These are phyloP conservation scores for Monosporascus sp. DNA, from an alignment of 2,329 filamentous ascomycete genomes.

Conservation along the genomic window DNA sequence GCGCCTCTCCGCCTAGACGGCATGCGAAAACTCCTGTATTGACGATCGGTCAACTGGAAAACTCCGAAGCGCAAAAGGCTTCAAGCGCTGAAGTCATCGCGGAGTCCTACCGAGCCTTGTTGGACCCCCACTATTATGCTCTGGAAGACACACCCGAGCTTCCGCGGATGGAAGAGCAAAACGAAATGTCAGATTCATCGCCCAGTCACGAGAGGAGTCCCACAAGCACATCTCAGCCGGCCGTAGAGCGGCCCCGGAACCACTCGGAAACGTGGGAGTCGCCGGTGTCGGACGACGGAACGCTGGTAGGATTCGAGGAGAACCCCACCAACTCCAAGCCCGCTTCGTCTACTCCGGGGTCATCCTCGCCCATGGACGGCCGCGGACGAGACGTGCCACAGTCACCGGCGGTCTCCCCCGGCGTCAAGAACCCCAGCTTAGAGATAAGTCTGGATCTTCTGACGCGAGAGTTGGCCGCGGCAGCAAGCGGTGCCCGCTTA, in stretches of 20 bases:
- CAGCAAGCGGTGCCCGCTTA: slow-evolving; percentile 21
- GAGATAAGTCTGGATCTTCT: slow-evolving; percentile 48
- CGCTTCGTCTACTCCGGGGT: slow-evolving; percentile 32
- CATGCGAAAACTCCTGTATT: slow-evolving; percentile 48
- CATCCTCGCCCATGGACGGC: slow-evolving; percentile 23
- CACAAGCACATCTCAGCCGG: not conserved
- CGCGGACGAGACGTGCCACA: not conserved
- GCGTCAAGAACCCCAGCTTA: slow-evolving; percentile 34
- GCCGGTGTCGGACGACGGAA: slow-evolving; percentile 38
- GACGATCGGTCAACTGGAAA: slow-evolving; percentile 44
- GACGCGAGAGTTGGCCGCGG: slow-evolving; percentile 42
- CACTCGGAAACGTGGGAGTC: slow-evolving; percentile 17
- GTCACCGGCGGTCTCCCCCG: slow-evolving; percentile 2
- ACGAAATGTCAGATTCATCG: slow-evolving; percentile 2
- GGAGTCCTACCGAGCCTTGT: slow-evolving; percentile 43
- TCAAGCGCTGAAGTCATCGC: slow-evolving; percentile 44
- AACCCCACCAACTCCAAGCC: slow-evolving; percentile 43
- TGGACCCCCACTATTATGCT: slow-evolving; percentile 34
- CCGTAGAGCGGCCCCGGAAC: slow-evolving; percentile 12
- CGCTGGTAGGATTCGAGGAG: slow-evolving; percentile 40
- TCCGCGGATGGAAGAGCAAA: slow-evolving; percentile 9
- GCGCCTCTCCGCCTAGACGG: slow-evolving; percentile 31
- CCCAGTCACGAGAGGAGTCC: slow-evolving; percentile 6
- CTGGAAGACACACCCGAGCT: slow-evolving; percentile 23
- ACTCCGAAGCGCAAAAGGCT: slow-evolving; percentile 25